Base-by-base conservation (phyloP, 495 filamentous ascomycete species). In the Apiosordaria backusii region DNA sequence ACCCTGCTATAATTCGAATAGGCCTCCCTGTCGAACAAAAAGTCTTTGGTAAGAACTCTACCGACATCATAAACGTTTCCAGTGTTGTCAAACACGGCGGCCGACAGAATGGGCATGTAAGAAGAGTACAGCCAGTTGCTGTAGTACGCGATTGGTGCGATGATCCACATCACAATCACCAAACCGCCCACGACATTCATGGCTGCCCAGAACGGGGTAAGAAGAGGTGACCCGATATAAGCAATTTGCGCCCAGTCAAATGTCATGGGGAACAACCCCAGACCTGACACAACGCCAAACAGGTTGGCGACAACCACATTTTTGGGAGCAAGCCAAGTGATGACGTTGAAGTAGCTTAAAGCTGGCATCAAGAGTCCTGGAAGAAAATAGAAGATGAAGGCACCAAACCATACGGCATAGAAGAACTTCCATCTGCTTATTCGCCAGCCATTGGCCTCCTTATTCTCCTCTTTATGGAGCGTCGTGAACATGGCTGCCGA, bases 201-300 rank as follows among this genome's bases (percentile, higher is more conserved):
- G 1, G 92, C 91, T 5, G 93, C 93, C 93, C 93, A 97, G 72
- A 93, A 96, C 0, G 93, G 93, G 0, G 90, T 92, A 23, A 97
- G 78, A 0, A 97, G 82, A 0, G 93, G 93, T 27, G 90, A 95
- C 15, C 91, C 90, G 67, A 94, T 96, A 70, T 93, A 96, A 9
- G 93, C 92, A 53, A 97, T 88, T 77, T 97, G 93, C 0, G 90
- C 87, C 93, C 93, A 97, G 78, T 97, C 93, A 67, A 97, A 97
- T 0, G 93, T 97, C 71, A 97, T 71, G 4, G 93, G 87, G 60
- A 95, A 94, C 66, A 97, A 82, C 2, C 92, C 92, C 52, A 96
- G 80, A 23, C 92, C 92, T 3, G 92, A 93, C n/a, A 86, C 79
- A 35, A 93, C 89, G 4, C 92, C 92, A 68, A 96, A 95, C 68